Evolutionary conservation across 345 rosid genomes (phyloP), one percentile per base, ranked within the genome.

Genomic region (Citrus trifoliata): DNA sequence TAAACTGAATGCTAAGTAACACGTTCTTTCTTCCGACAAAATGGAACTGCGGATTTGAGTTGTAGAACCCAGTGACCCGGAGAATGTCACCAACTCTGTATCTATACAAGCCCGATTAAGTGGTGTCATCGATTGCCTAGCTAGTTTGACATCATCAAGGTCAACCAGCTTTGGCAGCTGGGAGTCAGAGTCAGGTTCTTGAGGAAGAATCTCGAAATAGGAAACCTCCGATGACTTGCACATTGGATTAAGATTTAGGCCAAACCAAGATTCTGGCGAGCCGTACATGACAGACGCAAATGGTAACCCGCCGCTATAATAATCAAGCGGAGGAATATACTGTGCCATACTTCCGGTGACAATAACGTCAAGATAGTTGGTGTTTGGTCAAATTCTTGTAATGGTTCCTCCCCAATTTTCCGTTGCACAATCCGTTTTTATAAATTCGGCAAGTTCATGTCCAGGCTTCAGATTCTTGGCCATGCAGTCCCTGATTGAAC

Each of bases 1-100:
- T 95, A 0, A 98, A 77, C 71, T 95, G 98, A 9, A 95, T 91
- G 84, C 94, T 95, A 46, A 93, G 89, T 27, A 95, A 70, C 93
- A 93, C 99, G 92, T 95, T 87, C 99, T 95, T 79, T 93, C 40
- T 37, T 37, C 40, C 10, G 40, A 37, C 40, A 37, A 37, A 37
- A 37, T 37, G 40, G 40, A 7, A 37, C 40, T 7, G 40, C 40
- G 40, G 40, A 7, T 7, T 37, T 37, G 40, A 37, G 40, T 37
- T 37, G 40, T 37, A 37, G 10, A 37, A 37, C 40, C 40, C 8
- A 37, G 8, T 37, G 40, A 37, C 40, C 8, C 10, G 0, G 40
- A 7, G 40, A 7, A 37, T 37, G 10, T 37, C 40, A 37, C 40
- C 2, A 37, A 37, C 40, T 37, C 40, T 37, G 8, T 37, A 7